Conservation (phyloP, 441 rosid genomes). For the Mallotus repandus region DNA sequence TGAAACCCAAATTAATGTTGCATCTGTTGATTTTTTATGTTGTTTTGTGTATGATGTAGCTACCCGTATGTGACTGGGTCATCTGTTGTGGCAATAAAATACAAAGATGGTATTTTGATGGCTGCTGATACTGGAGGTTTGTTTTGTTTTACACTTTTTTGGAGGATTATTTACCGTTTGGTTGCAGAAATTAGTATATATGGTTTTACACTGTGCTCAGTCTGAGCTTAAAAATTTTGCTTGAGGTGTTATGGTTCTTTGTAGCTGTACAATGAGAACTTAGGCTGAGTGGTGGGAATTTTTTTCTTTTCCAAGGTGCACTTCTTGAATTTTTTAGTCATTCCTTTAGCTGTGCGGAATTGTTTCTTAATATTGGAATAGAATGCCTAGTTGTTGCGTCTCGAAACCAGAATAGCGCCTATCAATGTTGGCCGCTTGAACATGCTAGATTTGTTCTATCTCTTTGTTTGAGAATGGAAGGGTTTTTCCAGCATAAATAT, state of each 20-base stretch:
- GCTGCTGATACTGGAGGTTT: conserved; percentile 97
- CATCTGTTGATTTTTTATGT: background rate
- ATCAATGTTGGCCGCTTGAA: background rate
- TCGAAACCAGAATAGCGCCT: background rate
- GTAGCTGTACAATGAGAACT: background rate
- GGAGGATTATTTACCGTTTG: background rate
- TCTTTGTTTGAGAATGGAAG: background rate
- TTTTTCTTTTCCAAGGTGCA: background rate
- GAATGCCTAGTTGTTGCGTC: too few relatives aligned
- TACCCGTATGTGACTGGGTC: conserved; percentile 92
- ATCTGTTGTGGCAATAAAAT: conserved; percentile 85
- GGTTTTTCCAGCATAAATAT: too few relatives aligned
- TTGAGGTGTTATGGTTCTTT: background rate
- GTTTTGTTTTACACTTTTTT: background rate
- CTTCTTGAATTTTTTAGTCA: background rate
- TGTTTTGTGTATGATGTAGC: conserved; percentile 31
- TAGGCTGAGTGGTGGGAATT: background rate
- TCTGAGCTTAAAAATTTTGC: background rate
- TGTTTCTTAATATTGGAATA: background rate
- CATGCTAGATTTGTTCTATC: too few relatives aligned
- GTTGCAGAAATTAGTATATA: background rate
- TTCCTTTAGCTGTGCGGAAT: background rate
- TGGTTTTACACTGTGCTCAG: background rate
- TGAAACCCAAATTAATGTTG: background rate
- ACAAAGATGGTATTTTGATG: conserved; percentile 91